Evolutionary conservation across 805 yeast species (phyloP).

Genomic region (Schwanniomyces pseudopolymorphus): DNA sequence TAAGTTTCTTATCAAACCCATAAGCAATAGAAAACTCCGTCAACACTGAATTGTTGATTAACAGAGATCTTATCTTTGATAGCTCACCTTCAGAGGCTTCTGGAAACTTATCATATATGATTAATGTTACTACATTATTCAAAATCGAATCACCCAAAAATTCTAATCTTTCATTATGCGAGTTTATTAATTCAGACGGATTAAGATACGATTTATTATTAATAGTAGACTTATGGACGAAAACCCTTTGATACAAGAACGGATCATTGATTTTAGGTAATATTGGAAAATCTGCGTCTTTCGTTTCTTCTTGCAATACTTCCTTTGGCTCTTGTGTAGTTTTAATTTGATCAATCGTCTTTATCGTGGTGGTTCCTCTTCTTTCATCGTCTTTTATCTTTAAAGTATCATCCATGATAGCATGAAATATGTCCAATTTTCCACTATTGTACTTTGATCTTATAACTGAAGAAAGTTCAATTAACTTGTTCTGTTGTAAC

Average conservation of each 20-base stretch:
- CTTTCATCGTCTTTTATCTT: conserved; percentile 13
- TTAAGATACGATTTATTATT: conserved; percentile 56
- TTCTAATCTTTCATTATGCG: conserved; percentile 86
- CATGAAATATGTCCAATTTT: conserved; percentile 53
- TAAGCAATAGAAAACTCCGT: conserved; percentile 70
- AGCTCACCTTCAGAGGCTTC: conserved; percentile 77
- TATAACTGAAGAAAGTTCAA: conserved; percentile 60
- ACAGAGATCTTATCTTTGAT: conserved; percentile 63
- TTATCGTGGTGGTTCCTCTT: not conserved
- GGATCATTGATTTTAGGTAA: conserved; percentile 67
- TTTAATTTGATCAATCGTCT: not conserved
- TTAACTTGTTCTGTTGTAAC: conserved; percentile 50
- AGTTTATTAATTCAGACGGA: conserved; percentile 54
- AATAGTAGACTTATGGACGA: conserved; percentile 75
- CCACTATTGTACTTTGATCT: conserved; percentile 53
- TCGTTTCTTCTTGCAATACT: not conserved
- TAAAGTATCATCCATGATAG: conserved; percentile 46
- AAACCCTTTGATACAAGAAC: conserved; percentile 64
- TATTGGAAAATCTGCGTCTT: conserved; percentile 44
- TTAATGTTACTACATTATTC: conserved; percentile 66
- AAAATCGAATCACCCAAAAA: conserved; percentile 88
- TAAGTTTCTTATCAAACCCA: conserved; percentile 59
- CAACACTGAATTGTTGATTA: conserved; percentile 73
- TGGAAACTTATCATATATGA: conserved; percentile 67
- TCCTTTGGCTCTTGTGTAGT: not conserved